Evolutionary conservation across 257 asterid species (phyloP).

Genomic region (Lycium ferocissimum): DNA sequence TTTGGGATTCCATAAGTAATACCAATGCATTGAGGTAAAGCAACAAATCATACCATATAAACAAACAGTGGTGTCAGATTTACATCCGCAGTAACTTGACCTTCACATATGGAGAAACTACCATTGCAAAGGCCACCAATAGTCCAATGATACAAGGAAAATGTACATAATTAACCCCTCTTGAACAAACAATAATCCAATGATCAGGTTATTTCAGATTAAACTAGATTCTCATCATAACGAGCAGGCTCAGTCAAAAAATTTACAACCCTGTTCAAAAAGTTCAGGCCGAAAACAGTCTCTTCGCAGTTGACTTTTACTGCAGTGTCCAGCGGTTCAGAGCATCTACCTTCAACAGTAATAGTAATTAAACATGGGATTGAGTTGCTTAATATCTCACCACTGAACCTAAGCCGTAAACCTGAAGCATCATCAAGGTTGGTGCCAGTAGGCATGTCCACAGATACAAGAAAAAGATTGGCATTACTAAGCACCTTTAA

Average conservation of each 20-base stretch:
- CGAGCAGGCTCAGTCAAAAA: conserved; percentile 67
- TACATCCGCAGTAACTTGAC: background rate
- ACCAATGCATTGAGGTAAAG: background rate
- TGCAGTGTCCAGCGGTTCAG: conserved; percentile 68
- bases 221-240: conserved; percentile 30
- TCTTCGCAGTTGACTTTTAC: conserved; percentile 92
- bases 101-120: background rate
- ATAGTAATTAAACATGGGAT: conserved; percentile 78
- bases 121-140: background rate
- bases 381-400: conserved; percentile 80
- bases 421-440: conserved; percentile 85
- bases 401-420: conserved; percentile 75
- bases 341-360: conserved; percentile 75
- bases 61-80: conserved; percentile 12
- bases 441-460: conserved; percentile 92
- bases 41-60: background rate
- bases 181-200: background rate
- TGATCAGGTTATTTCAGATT: background rate
- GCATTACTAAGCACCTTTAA: conserved; percentile 88
- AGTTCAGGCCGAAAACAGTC: conserved; percentile 91
- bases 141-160: background rate
- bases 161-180: background rate
- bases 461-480: conserved; percentile 74
- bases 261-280: conserved; percentile 83
- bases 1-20: conserved; percentile 16